These are phyloP conservation scores for Lecanicillium sp. DNA, from an alignment of 2,329 filamentous ascomycete species.

Conservation along the genomic window DNA sequence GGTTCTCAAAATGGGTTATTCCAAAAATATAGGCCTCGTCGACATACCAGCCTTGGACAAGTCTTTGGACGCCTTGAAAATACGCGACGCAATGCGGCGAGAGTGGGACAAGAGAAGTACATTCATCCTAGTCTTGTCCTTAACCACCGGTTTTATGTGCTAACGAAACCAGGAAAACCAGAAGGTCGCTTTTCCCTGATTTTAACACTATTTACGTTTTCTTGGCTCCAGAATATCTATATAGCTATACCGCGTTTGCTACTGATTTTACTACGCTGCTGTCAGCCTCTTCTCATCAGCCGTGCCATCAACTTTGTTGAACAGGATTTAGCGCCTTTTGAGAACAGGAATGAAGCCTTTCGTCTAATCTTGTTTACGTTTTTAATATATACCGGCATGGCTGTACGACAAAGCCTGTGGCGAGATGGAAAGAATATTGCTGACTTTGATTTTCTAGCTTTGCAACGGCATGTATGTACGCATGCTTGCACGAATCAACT, in stretches of 20 bases:
- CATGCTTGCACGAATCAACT: not conserved
- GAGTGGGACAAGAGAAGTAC: constrained; percentile 1
- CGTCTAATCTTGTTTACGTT: not conserved
- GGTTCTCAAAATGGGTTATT: not conserved
- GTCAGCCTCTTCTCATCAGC: constrained; percentile 2
- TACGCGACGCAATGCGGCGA: not conserved
- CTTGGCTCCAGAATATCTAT: constrained; percentile 1
- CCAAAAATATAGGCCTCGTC: not conserved
- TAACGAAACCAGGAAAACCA: not conserved
- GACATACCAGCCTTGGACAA: constrained; percentile 1
- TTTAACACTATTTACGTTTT: not conserved
- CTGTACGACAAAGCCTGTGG: not conserved
- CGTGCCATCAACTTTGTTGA: constrained; percentile 1
- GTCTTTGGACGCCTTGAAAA: not conserved
- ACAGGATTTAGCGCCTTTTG: not conserved
- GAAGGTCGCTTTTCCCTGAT: not conserved
- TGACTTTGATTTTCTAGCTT: constrained; percentile 1
- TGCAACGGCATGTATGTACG: constrained; percentile 5
- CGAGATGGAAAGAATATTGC: not conserved
- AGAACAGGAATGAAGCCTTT: constrained; percentile 4
- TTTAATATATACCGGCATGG: constrained; percentile 1
- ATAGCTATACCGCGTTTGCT: not conserved
- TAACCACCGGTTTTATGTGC: not conserved
- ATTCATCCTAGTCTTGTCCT: not conserved
- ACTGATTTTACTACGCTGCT: constrained; percentile 1